phyloP scores from a whole-genome alignment of 1,284 basidiomycete genomes.

The Ganoderma meredithae region DNA sequence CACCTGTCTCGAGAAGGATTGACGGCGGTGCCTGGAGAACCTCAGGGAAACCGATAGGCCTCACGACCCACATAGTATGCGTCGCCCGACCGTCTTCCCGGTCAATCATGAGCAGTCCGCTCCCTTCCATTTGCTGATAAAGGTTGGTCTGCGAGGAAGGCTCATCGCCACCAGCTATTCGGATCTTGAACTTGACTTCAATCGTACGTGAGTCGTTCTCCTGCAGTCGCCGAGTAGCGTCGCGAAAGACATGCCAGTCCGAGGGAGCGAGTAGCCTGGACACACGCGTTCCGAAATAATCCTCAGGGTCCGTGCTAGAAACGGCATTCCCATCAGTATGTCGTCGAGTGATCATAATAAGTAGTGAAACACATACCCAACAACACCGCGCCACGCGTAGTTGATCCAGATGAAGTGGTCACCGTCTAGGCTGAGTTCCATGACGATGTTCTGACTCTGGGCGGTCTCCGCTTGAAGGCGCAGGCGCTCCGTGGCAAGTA shows the following conservation, averaged over 20 bases:
- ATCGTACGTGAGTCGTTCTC: slow-evolving; percentile 95
- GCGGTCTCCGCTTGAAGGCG: slow-evolving; percentile 90
- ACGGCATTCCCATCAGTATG: background rate
- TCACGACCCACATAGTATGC: slow-evolving; percentile 99
- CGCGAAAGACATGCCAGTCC: slow-evolving; percentile 89
- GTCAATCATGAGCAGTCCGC: slow-evolving; percentile 98
- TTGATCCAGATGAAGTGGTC: slow-evolving; percentile 95
- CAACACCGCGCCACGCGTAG: slow-evolving; percentile 91
- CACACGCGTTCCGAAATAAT: slow-evolving; percentile 82
- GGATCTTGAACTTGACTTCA: slow-evolving; percentile 90
- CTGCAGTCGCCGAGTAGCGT: slow-evolving; percentile 86
- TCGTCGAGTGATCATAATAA: too few relatives aligned
- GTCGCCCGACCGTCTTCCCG: slow-evolving; percentile 86
- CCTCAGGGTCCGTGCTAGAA: slow-evolving; percentile 83
- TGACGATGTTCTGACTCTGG: slow-evolving; percentile 93
- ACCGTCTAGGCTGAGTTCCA: slow-evolving; percentile 94
- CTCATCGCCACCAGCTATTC: slow-evolving; percentile 66
- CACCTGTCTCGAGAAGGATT: slow-evolving; percentile 63
- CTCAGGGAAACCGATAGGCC: slow-evolving; percentile 78
- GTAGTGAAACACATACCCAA: slow-evolving; percentile 74
- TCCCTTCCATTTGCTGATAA: slow-evolving; percentile 94
- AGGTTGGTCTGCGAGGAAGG: slow-evolving; percentile 54
- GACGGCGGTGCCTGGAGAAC: slow-evolving; percentile 66
- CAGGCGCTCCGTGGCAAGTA: slow-evolving; percentile 85
- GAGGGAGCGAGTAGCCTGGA: slow-evolving; percentile 83